Base-by-base conservation (phyloP, 441 rosid species). In the Melastoma candidum region DNA sequence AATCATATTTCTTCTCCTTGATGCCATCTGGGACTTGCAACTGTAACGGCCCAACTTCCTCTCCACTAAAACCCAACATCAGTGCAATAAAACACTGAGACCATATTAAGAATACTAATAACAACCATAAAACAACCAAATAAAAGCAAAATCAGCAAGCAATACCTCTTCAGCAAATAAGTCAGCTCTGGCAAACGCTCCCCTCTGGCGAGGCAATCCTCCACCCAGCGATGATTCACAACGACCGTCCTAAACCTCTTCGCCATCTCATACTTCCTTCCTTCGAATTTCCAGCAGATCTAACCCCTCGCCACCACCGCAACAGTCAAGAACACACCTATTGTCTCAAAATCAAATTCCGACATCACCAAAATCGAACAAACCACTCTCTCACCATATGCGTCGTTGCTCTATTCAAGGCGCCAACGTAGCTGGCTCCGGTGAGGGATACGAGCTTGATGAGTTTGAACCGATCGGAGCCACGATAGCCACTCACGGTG, bases 241-340 rank as follows among this genome's bases (percentile, higher is more conserved):
- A 86, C 59, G 25, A 52, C 54, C 0, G 80, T 73, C 50, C 51
- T 52, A 0, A 86, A 84, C 66, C 79, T 78, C 66, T 66, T 80
- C 1, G 96, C 88, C 47, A 86, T 82, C 26, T 68, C 60, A 24
- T 81, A 83, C 63, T 93, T 93, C 56, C 61, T 71, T 1, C 99
- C 97, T 54, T 86, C 87, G 39, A 83, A 86, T 68, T 71, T 74
- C 95, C 96, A 71, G 54, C 98, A 93, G 3, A 93, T 82, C 97
- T 93, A 63, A 54, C 49, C 11, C 57, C 41, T 56, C 41, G 58
- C 12, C 47, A 11, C 17, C 12, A 11, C 10, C 14, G 4, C 9
- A 49, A 48, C 56, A 10, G 7, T 45, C 27, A 52, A 0, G 45
- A 7, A 49, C 13, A 12, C 53, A 49, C 53, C 53, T 22, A 11